phyloP scores from a whole-genome alignment of 805 yeast genomes.

The Candida boleticola region DNA sequence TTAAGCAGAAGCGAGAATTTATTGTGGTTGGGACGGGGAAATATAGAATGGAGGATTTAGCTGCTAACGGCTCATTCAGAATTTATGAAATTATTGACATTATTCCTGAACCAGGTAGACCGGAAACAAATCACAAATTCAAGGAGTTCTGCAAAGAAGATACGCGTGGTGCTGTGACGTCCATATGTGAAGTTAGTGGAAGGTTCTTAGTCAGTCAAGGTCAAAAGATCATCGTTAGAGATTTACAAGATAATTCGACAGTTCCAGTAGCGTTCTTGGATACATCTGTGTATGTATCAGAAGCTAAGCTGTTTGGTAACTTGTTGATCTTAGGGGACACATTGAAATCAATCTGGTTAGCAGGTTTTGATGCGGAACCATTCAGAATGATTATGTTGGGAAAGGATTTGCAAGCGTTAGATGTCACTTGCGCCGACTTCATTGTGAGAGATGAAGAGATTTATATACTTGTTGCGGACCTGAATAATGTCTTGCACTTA shows the following conservation, averaged over 20 bases:
- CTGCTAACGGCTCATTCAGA: conserved; percentile 75
- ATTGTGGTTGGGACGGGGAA: conserved; percentile 78
- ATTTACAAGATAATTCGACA: conserved; percentile 81
- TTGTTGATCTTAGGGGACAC: conserved; percentile 80
- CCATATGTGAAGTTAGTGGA: conserved; percentile 78
- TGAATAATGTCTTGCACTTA: conserved; percentile 62
- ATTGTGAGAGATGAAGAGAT: conserved; percentile 68
- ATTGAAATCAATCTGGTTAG: conserved; percentile 70
- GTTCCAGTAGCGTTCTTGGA: conserved; percentile 94
- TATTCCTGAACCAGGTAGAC: conserved; percentile 85
- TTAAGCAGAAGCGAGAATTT: conserved; percentile 58
- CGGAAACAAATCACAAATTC: conserved; percentile 77
- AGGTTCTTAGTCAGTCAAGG: conserved; percentile 84
- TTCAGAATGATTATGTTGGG: conserved; percentile 79
- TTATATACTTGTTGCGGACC: conserved; percentile 66
- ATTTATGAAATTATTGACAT: conserved; percentile 75
- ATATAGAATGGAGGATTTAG: conserved; percentile 74
- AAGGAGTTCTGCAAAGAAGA: conserved; percentile 71
- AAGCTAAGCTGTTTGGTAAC: conserved; percentile 80
- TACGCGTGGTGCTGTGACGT: conserved; percentile 79
- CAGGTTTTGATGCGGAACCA: conserved; percentile 95
- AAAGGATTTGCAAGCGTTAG: conserved; percentile 63
- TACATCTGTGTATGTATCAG: conserved; percentile 74
- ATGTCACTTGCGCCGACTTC: conserved; percentile 74
- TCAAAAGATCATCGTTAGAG: conserved; percentile 75